Base-by-base conservation (phyloP, 2,329 filamentous ascomycete species). In the Cladobotryum mycophilum region DNA sequence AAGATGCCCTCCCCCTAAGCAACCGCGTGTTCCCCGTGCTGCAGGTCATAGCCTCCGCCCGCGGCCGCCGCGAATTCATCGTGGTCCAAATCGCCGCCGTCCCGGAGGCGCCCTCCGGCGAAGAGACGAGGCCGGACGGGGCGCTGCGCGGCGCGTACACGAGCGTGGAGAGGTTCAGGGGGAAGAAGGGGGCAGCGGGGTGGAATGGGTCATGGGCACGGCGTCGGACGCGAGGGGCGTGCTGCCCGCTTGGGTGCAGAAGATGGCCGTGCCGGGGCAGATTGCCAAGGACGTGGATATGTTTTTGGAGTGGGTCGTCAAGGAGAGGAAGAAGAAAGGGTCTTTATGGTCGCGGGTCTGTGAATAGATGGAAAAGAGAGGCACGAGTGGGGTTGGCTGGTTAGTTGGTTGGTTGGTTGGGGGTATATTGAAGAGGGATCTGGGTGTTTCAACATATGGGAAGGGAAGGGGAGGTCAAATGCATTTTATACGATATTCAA, bases 161-260 rank as follows among this genome's bases (percentile, higher is more conserved):
- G 25, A 84, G 81, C 55, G 72, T 89, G 1, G 86, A 90, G 70
- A 69, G 79, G 42, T 68, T 86, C 34, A 68, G 75, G 50, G 69
- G 75, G 59, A 53, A n/a, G n/a, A 76, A 5, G 63, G 59, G 4
- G 62, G 58, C n/a, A 68, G 70, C 1, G 64, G 69, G 15, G 55
- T 88, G 43, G 82, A 86, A 65, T 93, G 88, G 88, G 72, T 85
- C 52, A 91, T 92, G 85, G 85, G 81, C 8, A 91, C 87, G 9
- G 79, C 83, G 11, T 86, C 82, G 53, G 80, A 91, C 64, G 87
- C 87, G 0, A 75, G 76, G 48, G 88, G 88, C 0, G 66, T 76
- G 25, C 60, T 91, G 50, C 88, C 88, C 0, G 71, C 76, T 63
- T 82, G 75, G 72, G 63, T 85, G 57, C 86, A 90, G 71, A 82